Conservation (phyloP, 139 green algal genomes). For the Asterochloris erici region DNA sequence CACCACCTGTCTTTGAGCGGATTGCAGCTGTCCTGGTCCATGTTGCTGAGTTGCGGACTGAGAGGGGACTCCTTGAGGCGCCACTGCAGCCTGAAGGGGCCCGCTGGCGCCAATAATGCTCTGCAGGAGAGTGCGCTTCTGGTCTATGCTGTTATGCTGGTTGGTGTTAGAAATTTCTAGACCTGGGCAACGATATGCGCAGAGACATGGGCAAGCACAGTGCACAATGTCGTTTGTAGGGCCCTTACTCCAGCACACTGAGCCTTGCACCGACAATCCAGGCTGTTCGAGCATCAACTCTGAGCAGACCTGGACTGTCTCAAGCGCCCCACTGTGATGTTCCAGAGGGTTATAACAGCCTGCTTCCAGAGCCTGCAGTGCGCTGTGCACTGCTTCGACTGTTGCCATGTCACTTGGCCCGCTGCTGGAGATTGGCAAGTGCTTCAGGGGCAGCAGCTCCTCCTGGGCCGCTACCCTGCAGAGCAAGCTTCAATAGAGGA, state of each 20-base stretch:
- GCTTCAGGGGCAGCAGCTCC: conserved; percentile 13
- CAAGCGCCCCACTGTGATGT: not conserved
- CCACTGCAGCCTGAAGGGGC: not conserved
- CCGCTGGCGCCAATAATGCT: not conserved
- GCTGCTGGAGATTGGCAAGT: not conserved
- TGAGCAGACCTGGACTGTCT: not conserved
- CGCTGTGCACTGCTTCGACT: not conserved
- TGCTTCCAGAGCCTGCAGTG: not conserved
- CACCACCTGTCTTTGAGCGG: too few species aligned
- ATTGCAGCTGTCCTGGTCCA: not conserved
- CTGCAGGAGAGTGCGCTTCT: not conserved
- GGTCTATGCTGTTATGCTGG: not conserved
- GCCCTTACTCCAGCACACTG: not conserved
- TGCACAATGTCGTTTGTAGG: not conserved
- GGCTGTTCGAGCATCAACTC: not conserved
- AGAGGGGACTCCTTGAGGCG: not conserved
- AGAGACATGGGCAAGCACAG: not conserved
- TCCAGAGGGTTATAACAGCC: not conserved
- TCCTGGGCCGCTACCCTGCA: conserved; percentile 1
- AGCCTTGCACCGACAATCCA: not conserved
- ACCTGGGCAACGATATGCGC: not conserved
- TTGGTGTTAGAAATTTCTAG: not conserved
- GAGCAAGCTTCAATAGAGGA: not conserved
- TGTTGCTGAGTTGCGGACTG: not conserved
- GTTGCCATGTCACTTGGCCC: not conserved